These are phyloP conservation scores for Erodium texanum DNA, from an alignment of 441 rosid species.

Conservation along the genomic window DNA sequence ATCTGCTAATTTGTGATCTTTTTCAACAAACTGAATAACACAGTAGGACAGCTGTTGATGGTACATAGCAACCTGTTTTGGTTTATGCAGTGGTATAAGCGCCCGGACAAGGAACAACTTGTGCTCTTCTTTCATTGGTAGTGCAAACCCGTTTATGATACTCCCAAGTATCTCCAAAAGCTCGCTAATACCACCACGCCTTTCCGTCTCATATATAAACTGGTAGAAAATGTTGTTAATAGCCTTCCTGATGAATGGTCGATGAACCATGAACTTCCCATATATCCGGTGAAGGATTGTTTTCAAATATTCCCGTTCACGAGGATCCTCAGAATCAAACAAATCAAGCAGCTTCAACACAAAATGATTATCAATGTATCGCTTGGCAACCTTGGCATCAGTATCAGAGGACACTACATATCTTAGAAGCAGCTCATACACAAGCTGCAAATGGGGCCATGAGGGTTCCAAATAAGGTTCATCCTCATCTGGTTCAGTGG, in stretches of 20 bases:
- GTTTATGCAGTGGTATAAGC: conserved; percentile 86
- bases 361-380: conserved; percentile 74
- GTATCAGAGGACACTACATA: conserved; percentile 21
- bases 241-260: conserved; percentile 63
- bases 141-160: conserved; percentile 85
- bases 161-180: conserved; percentile 87
- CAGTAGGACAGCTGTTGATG: conserved; percentile 91
- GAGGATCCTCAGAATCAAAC: conserved; percentile 82
- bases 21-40: conserved; percentile 40
- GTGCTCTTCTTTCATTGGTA: conserved; percentile 97
- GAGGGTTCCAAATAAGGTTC: conserved; percentile 75
- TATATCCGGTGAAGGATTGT: conserved; percentile 57
- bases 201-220: conserved; percentile 82
- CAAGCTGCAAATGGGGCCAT: conserved; percentile 67
- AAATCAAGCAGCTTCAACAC: conserved; percentile 67
- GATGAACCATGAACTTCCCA: conserved; percentile 23
- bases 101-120: conserved; percentile 80
- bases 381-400: conserved; percentile 29
- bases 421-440: conserved; percentile 19
- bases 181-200: conserved; percentile 82
- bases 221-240: conserved; percentile 71
- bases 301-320: conserved; percentile 83
- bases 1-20: conserved; percentile 66
- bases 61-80: conserved; percentile 56
- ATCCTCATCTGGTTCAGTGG: conserved; percentile 75